phyloP scores from a whole-genome alignment of 2,329 filamentous ascomycete species.

The Xenosphaeropsis pyriputrescens region DNA sequence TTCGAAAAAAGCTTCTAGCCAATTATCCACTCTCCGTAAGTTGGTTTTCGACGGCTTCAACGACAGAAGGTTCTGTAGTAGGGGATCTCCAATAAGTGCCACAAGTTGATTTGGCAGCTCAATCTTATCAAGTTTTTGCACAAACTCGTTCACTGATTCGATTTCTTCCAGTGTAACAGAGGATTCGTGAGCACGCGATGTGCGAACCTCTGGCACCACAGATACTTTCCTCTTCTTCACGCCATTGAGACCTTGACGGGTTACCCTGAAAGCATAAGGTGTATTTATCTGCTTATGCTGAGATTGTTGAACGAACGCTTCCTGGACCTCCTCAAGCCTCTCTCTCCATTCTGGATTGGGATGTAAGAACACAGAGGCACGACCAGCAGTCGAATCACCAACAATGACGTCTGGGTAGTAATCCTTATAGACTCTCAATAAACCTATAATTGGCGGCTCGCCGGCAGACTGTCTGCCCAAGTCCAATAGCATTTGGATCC shows the following conservation, averaged over 20 bases:
- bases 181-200: constrained; percentile 55
- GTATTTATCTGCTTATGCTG: constrained; percentile 23
- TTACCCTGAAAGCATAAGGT: constrained; percentile 47
- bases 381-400: constrained; percentile 46
- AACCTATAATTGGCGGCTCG: constrained; percentile 58
- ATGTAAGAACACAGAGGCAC: constrained; percentile 52
- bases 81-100: constrained; percentile 58
- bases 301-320: constrained; percentile 32
- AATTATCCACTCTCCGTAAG: constrained; percentile 38
- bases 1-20: constrained; percentile 40
- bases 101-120: constrained; percentile 73
- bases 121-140: constrained; percentile 60
- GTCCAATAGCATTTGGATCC: constrained; percentile 60
- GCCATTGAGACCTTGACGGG: constrained; percentile 30
- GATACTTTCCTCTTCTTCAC: constrained; percentile 32
- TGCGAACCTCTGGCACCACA: constrained; percentile 55
- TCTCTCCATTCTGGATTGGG: constrained; percentile 65
- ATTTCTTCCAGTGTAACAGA: constrained; percentile 65
- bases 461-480: constrained; percentile 48
- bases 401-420: constrained; percentile 84
- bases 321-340: constrained; percentile 53
- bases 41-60: constrained; percentile 39
- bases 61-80: constrained; percentile 66
- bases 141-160: constrained; percentile 53
- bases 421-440: constrained; percentile 75